Conservation (phyloP, 139 green algal genomes). For the Micractinium sp. region DNA sequence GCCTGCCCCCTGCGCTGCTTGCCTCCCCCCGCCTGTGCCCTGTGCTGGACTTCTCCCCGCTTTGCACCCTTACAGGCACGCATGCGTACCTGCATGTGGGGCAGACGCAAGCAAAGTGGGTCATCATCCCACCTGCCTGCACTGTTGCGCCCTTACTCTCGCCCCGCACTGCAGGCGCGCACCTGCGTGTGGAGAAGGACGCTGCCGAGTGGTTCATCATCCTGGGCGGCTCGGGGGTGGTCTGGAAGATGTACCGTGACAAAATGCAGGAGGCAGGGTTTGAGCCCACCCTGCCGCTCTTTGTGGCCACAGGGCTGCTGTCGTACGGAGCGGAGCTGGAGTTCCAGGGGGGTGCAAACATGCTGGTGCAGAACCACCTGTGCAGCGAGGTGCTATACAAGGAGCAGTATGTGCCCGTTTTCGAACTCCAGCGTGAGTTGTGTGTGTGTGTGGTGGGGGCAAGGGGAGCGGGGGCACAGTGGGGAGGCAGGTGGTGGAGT, state of each 20-base stretch:
- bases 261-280: constrained; percentile 55
- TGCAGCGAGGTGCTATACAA: constrained; percentile 63
- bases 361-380: constrained; percentile 41
- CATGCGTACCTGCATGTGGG: too few relatives aligned
- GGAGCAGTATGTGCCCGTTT: constrained; percentile 63
- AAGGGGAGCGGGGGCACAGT: too few relatives aligned
- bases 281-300: constrained; percentile 47
- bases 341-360: not conserved
- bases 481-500: too few relatives aligned
- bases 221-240: constrained; percentile 58
- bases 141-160: not conserved
- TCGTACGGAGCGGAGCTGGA: constrained; percentile 57
- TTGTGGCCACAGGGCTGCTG: constrained; percentile 68
- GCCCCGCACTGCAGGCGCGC: constrained; percentile 29
- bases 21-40: too few relatives aligned
- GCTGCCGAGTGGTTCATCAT: constrained; percentile 70
- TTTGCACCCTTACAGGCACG: too few relatives aligned
- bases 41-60: too few relatives aligned
- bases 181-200: constrained; percentile 72
- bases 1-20: too few relatives aligned
- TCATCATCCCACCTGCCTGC: too few relatives aligned
- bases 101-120: too few relatives aligned
- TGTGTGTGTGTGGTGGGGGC: too few relatives aligned
- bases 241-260: constrained; percentile 57
- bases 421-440: constrained; percentile 41